phyloP scores from a whole-genome alignment of 2,329 filamentous ascomycete genomes.

The Hortaea werneckii region DNA sequence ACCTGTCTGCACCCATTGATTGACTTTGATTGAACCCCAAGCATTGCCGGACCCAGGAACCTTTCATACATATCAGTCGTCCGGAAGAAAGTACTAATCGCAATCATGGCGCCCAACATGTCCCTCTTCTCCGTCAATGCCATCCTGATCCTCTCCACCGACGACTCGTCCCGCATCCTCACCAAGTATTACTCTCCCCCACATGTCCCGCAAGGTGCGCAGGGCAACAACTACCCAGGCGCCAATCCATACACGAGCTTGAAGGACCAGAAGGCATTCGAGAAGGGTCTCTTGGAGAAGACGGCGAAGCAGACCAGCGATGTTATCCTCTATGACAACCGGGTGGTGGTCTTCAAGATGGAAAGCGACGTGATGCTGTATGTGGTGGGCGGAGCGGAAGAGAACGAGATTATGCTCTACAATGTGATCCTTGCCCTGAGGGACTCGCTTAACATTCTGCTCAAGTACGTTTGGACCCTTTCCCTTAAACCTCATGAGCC shows the following conservation, averaged over 20 bases:
- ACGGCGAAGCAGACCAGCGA: constrained; percentile 91
- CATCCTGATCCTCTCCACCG: constrained; percentile 49
- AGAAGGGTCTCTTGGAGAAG: constrained; percentile 92
- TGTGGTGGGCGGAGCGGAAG: constrained; percentile 79
- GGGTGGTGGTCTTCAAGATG: constrained; percentile 93
- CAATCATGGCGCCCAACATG: constrained; percentile 42
- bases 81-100: background rate
- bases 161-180: constrained; percentile 85
- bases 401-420: constrained; percentile 96
- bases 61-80: too few species aligned
- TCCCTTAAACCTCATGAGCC: background rate
- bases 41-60: too few species aligned
- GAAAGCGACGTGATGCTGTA: constrained; percentile 97
- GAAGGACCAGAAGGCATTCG: constrained; percentile 92
- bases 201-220: constrained; percentile 51
- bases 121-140: constrained; percentile 46
- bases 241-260: constrained; percentile 75
- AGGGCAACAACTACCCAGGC: constrained; percentile 49
- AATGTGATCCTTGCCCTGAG: constrained; percentile 81
- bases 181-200: constrained; percentile 82
- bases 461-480: constrained; percentile 61
- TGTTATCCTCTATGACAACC: constrained; percentile 95
- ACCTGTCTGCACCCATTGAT: background rate
- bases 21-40: too few species aligned
- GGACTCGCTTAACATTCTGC: constrained; percentile 79